These are phyloP conservation scores for Trichaptum fuscoviolaceum DNA, from an alignment of 768 basidiomycete species.

Conservation along the genomic window DNA sequence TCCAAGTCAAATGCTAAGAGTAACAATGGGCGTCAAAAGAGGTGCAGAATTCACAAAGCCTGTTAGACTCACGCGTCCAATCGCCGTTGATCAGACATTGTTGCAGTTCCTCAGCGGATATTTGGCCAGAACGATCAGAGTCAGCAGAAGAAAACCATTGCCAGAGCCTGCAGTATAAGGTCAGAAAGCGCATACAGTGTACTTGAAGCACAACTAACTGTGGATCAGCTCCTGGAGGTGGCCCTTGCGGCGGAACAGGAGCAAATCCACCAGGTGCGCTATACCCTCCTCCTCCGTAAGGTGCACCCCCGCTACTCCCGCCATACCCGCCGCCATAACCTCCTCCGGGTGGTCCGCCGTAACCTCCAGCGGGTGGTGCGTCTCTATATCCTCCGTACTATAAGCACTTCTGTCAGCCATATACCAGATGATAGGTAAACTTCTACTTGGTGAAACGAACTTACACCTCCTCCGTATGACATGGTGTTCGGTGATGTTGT, in stretches of 20 bases:
- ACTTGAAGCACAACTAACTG: slow-evolving; percentile 43
- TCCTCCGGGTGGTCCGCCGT: not conserved
- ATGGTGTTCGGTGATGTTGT: not conserved
- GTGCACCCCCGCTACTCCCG: not conserved
- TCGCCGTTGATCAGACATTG: slow-evolving; percentile 56
- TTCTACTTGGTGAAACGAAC: not conserved
- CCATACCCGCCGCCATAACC: not conserved
- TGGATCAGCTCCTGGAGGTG: slow-evolving; percentile 68
- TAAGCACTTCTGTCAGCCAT: not conserved
- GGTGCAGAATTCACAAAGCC: not conserved
- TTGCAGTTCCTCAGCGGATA: slow-evolving; percentile 59
- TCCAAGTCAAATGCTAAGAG: slow-evolving; percentile 72
- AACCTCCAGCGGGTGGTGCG: not conserved
- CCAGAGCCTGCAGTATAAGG: slow-evolving; percentile 50
- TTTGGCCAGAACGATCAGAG: slow-evolving; percentile 59
- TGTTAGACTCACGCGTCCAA: slow-evolving; percentile 62
- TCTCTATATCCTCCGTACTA: not conserved
- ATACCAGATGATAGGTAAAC: not conserved
- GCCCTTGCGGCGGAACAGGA: slow-evolving; percentile 25
- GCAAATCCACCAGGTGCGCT: slow-evolving; percentile 27
- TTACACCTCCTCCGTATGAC: not conserved
- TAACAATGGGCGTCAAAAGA: not conserved
- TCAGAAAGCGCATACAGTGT: not conserved
- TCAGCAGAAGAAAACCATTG: slow-evolving; percentile 69
- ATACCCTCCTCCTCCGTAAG: not conserved